phyloP scores from a whole-genome alignment of 192 early-diverging fungal genomes.

The Coemansia sp. region DNA sequence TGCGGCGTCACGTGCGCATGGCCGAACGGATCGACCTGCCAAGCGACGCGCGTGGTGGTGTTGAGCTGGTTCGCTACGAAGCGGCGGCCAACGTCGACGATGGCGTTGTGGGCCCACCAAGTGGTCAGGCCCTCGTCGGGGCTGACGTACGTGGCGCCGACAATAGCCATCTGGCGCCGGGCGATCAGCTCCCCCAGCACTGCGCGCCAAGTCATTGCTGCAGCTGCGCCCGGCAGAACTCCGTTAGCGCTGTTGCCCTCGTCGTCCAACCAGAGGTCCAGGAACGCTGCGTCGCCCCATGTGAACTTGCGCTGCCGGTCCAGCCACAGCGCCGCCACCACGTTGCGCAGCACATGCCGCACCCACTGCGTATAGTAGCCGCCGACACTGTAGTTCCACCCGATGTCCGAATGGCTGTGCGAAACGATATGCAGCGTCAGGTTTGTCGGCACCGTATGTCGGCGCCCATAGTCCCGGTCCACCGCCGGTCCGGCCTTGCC shows the following conservation, averaged over 20 bases:
- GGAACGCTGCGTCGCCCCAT: slow-evolving; percentile 49
- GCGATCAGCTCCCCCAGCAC: slow-evolving; percentile 20
- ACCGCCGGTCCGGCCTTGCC: slow-evolving; percentile 36
- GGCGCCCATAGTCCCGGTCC: slow-evolving; percentile 7
- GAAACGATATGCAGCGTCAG: slow-evolving; percentile 45
- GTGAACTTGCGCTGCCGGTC: slow-evolving; percentile 32
- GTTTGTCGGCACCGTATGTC: slow-evolving; percentile 7
- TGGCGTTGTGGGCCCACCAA: slow-evolving; percentile 48
- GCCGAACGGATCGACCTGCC: slow-evolving; percentile 54
- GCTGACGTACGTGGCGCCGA: slow-evolving; percentile 47
- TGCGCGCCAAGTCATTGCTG: slow-evolving; percentile 31
- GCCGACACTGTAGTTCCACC: slow-evolving; percentile 50
- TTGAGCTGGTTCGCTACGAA: slow-evolving; percentile 24
- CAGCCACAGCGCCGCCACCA: slow-evolving; percentile 23
- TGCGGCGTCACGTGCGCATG: slow-evolving; percentile 29
- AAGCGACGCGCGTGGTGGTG: slow-evolving; percentile 18
- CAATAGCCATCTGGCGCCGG: slow-evolving; percentile 32
- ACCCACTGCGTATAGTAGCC: slow-evolving; percentile 40
- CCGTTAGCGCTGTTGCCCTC: slow-evolving; percentile 26
- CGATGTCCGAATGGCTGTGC: slow-evolving; percentile 52
- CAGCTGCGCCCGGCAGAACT: background rate
- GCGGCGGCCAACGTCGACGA: slow-evolving; percentile 41
- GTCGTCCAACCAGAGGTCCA: slow-evolving; percentile 46
- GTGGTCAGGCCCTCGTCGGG: slow-evolving; percentile 50
- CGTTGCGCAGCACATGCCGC: slow-evolving; percentile 30